These are phyloP conservation scores for Canna indica DNA, from an alignment of 176 grass and related monocot species.

Conservation along the genomic window DNA sequence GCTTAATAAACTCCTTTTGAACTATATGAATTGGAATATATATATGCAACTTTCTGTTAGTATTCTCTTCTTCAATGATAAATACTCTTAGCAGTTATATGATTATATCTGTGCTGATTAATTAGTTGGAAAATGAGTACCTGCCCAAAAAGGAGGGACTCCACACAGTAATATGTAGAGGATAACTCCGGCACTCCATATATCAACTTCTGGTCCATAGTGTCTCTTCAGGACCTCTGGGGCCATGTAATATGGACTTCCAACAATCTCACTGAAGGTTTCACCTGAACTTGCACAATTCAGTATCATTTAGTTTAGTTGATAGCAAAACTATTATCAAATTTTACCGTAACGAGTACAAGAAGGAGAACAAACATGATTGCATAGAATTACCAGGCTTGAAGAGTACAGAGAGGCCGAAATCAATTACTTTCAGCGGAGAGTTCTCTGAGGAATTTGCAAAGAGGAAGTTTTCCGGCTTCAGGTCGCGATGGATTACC, in stretches of 20 bases:
- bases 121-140: conserved; percentile 3
- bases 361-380: background rate
- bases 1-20: too few relatives aligned
- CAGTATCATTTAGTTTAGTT: too few relatives aligned
- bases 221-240: conserved; percentile 57
- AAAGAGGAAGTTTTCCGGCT: conserved; percentile 70
- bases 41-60: too few relatives aligned
- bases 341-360: background rate
- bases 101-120: too few relatives aligned
- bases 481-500: conserved; percentile 62
- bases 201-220: conserved; percentile 69
- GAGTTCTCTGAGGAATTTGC: conserved; percentile 37
- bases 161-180: conserved; percentile 88
- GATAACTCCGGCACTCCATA: conserved; percentile 90
- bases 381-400: conserved; percentile 31
- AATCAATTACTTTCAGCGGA: conserved; percentile 60
- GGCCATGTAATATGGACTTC: conserved; percentile 87
- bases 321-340: too few relatives aligned
- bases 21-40: too few relatives aligned
- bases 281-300: too few relatives aligned
- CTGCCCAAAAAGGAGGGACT: conserved; percentile 75
- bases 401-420: conserved; percentile 60
- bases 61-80: too few relatives aligned
- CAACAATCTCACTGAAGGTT: conserved; percentile 71
- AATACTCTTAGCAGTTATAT: too few relatives aligned